These are phyloP conservation scores for Sequoia sempervirens DNA, from an alignment of 75 land plant genomes.

Conservation along the genomic window DNA sequence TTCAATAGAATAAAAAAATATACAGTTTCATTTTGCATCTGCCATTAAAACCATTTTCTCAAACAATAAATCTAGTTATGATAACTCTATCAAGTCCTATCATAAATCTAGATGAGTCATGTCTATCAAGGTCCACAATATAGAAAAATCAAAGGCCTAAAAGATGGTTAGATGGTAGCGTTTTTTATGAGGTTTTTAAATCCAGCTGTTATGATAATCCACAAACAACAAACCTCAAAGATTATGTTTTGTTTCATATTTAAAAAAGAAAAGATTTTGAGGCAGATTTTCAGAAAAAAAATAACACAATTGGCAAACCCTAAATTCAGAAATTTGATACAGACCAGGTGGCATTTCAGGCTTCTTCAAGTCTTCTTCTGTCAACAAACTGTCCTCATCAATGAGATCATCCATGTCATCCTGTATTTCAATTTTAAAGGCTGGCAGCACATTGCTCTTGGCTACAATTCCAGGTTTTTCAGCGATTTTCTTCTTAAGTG, in stretches of 20 bases:
- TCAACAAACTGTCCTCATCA: conserved; percentile 88
- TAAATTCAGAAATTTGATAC: background rate
- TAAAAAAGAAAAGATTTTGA: background rate
- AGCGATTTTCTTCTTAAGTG: conserved; percentile 40
- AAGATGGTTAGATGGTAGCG: background rate
- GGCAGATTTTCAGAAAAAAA: background rate
- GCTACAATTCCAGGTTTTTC: conserved; percentile 6
- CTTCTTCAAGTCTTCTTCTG: conserved; percentile 91
- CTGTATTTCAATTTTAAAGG: conserved; percentile 38
- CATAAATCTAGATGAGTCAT: background rate
- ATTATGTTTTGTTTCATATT: too few relatives aligned
- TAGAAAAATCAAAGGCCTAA: background rate
- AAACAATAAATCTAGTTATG: background rate
- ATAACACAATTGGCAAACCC: background rate
- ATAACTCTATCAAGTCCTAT: background rate
- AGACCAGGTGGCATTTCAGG: conserved; percentile 58
- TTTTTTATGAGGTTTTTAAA: background rate
- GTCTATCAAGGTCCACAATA: background rate
- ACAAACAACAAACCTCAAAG: background rate
- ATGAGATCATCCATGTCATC: conserved; percentile 73
- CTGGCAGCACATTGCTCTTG: conserved; percentile 15
- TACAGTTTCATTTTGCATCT: too few relatives aligned
- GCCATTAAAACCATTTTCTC: background rate
- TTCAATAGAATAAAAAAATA: background rate
- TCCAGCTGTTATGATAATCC: background rate